A percentile compares a stretch with the other conserved stretches of the same genome.
Conservation (phyloP, 73 alveolate species). For the Diophrys sp. region DNA sequence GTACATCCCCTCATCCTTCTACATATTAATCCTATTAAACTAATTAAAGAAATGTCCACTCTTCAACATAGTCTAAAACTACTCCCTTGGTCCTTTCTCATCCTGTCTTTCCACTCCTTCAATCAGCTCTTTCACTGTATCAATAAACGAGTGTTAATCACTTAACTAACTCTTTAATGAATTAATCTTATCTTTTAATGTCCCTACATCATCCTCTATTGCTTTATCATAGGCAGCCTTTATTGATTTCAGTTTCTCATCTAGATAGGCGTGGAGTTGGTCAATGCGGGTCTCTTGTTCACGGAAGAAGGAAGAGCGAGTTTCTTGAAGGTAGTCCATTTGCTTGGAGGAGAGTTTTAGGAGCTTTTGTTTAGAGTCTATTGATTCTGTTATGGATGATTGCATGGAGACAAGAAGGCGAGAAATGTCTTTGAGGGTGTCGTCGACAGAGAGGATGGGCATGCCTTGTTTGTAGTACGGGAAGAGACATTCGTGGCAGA, state of each 20-base stretch:
- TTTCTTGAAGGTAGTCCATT: not conserved
- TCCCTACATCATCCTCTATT: not conserved
- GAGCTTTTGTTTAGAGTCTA: not conserved
- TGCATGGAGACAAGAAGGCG: not conserved
- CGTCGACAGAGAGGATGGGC: not conserved
- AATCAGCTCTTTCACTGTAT: not conserved
- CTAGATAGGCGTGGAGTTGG: conserved; percentile 1
- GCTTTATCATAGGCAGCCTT: not conserved
- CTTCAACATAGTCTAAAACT: not conserved
- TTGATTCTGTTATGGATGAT: not conserved
- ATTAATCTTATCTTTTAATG: not conserved
- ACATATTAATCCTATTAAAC: not conserved
- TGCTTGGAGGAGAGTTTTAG: not conserved
- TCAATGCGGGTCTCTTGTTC: conserved; percentile 1
- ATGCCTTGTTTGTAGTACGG: not conserved
- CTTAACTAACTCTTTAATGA: not conserved
- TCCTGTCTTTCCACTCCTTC: not conserved
- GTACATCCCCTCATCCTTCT: not conserved
- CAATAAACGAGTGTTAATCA: not conserved
- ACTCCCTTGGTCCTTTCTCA: not conserved
- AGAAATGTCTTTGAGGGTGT: not conserved
- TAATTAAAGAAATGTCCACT: conserved; percentile 3
- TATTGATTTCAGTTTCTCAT: conserved; percentile 7
- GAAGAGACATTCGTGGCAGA: conserved; percentile 10
- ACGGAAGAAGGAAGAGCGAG: not conserved